Percentiles rank a stretch among this genome's conserved stretches.
These are phyloP conservation scores for Ogataea minuta DNA, from an alignment of 805 yeast species.

Conservation along the genomic window DNA sequence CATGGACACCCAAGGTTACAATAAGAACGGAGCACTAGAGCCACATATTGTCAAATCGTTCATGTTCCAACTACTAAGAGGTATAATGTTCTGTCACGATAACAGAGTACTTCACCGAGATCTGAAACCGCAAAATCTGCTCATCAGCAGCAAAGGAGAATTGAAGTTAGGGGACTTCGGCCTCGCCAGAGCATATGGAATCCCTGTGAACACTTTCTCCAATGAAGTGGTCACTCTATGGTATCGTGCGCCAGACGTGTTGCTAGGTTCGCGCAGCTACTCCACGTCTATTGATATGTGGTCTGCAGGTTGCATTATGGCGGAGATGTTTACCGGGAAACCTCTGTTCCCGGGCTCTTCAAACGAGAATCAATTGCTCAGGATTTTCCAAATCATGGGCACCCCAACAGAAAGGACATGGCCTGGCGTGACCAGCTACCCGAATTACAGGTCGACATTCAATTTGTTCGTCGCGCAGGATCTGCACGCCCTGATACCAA, in stretches of 20 bases:
- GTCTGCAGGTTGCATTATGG: slow-evolving; percentile 98
- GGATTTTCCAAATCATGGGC: slow-evolving; percentile 91
- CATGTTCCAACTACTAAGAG: slow-evolving; percentile 90
- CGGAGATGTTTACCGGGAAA: slow-evolving; percentile 98
- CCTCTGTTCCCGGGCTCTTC: slow-evolving; percentile 96
- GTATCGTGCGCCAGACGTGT: slow-evolving; percentile 97
- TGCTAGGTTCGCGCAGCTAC: slow-evolving; percentile 91
- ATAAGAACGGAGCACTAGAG: slow-evolving; percentile 64
- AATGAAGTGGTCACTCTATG: slow-evolving; percentile 97
- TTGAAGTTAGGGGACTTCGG: slow-evolving; percentile 96
- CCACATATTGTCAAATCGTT: slow-evolving; percentile 77
- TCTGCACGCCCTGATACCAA: slow-evolving; percentile 63
- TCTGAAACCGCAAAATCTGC: slow-evolving; percentile 90
- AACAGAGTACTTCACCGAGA: slow-evolving; percentile 82
- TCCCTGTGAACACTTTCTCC: slow-evolving; percentile 94
- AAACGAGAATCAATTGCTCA: slow-evolving; percentile 90
- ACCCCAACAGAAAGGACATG: slow-evolving; percentile 95
- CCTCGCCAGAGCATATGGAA: slow-evolving; percentile 95
- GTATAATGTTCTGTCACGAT: slow-evolving; percentile 84
- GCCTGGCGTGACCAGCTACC: slow-evolving; percentile 93
- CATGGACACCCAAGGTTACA: slow-evolving; percentile 80
- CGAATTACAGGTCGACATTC: slow-evolving; percentile 83
- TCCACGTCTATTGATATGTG: slow-evolving; percentile 97
- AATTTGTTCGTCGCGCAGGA: slow-evolving; percentile 89
- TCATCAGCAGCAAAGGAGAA: slow-evolving; percentile 87